Base-by-base conservation (phyloP, 2,329 filamentous ascomycete genomes). In the Curvularia hawaiiensis region DNA sequence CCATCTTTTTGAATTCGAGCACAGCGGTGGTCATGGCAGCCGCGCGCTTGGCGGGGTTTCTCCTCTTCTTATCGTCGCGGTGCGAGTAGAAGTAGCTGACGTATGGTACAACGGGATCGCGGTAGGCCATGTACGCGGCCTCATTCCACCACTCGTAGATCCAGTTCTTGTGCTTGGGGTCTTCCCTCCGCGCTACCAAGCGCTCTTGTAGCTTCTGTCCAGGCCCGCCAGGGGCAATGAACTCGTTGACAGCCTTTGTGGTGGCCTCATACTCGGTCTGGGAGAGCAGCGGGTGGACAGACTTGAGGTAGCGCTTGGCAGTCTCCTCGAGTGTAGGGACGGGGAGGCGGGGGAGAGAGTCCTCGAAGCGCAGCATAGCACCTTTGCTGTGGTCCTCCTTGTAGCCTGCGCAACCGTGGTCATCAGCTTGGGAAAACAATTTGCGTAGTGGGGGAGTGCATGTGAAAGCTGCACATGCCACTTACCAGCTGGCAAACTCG, bases 41-140 rank as follows among this genome's bases (percentile, higher is more conserved):
- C 3, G 95, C 95, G 63, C 95, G 90, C 84, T 96, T 96, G 62
- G 90, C 89, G 0, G 95, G 95, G 77, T 97, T 87, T 62, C 92
- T 88, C 65, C 94, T 87, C 74, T 88, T 85, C 67, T 91, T 88
- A 79, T 99, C 96, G 78, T 99, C 95, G 66, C 92, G 88, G 82
- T 98, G 94, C 54, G 93, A 97, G 83, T 99, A 99, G 82, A 99
- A 99, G 85, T 99, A 99, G 79, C 92, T 97, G 72, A 99, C 95
- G 75, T 98, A 99, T 60, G 95, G 95, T 18, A 98, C 91, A 46
- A 99, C 91, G 11, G 95, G 95, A 77, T 98, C 95, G 65, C 94
- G 90, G 82, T 98, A 98, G 64, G 81, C 85, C 64, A 99, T 87
- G 79, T 99, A 99, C 57, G 95, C 95, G 4, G 88, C 87, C 52